Percentiles rank a stretch among this genome's conserved stretches.
These are phyloP conservation scores for Geotrichum histeridarum DNA, from an alignment of 1,139 yeast genomes.

Conservation along the genomic window DNA sequence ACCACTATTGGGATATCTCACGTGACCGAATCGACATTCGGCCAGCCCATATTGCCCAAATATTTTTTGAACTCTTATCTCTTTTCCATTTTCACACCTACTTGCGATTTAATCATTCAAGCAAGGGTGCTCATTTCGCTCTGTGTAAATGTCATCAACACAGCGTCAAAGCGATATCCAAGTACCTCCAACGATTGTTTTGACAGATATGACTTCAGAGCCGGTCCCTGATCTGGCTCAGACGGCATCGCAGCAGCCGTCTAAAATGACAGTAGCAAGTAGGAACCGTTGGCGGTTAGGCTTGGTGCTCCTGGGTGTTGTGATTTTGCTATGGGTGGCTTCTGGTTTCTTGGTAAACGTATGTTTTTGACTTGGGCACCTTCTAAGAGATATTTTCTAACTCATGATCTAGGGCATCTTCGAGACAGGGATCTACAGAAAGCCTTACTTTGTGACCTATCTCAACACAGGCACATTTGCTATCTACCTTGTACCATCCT, in stretches of 20 bases:
- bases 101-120: too few relatives aligned
- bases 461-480: constrained; percentile 81
- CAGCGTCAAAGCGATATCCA: too few relatives aligned
- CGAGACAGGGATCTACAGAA: constrained; percentile 64
- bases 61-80: too few relatives aligned
- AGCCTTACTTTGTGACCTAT: constrained; percentile 93
- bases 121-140: too few relatives aligned
- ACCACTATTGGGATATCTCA: not conserved
- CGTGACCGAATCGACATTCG: not conserved
- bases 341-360: constrained; percentile 52
- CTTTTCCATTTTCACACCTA: too few relatives aligned
- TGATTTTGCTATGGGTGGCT: constrained; percentile 80
- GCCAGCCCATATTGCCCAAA: too few relatives aligned
- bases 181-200: too few relatives aligned
- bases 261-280: not conserved
- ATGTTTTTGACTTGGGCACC: constrained; percentile 13
- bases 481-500: constrained; percentile 62
- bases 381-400: not conserved
- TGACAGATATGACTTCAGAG: too few relatives aligned
- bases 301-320: constrained; percentile 61
- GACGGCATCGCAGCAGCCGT: not conserved
- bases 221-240: too few relatives aligned
- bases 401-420: constrained; percentile 33
- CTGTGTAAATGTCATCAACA: too few relatives aligned
- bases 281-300: constrained; percentile 63